Conservation (phyloP, 805 yeast species). For the Kodamaea hsintzibuensis region DNA sequence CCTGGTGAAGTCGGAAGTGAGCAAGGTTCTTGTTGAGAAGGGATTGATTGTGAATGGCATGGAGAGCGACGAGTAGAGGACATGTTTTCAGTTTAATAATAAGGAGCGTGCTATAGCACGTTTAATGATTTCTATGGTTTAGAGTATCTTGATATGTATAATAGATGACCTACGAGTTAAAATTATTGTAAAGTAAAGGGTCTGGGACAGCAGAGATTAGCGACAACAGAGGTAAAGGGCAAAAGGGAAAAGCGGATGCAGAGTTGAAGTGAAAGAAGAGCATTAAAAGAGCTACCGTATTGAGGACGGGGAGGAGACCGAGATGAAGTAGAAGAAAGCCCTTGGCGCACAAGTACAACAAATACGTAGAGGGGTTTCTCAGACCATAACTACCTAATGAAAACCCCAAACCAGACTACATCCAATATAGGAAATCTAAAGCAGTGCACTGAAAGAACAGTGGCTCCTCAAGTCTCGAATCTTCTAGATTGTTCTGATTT, state of each 20-base stretch:
- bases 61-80: not conserved
- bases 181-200: not conserved
- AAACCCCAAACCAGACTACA: no score
- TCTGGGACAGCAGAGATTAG: no score
- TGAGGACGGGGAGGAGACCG: not conserved
- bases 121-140: not conserved
- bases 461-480: no score
- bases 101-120: not conserved
- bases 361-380: no score
- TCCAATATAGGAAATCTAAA: not conserved
- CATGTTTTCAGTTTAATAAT: no score
- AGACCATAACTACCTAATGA: no score
- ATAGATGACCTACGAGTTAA: not conserved
- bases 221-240: no score
- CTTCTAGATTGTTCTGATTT: not conserved
- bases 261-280: not conserved
- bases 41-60: constrained; percentile 24
- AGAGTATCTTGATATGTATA: not conserved
- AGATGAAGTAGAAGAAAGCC: not conserved
- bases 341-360: not conserved
- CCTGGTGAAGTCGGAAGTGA: constrained; percentile 26
- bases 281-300: not conserved
- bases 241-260: not conserved
- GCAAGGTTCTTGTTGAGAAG: constrained; percentile 31
- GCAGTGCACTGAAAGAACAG: not conserved